Evolutionary conservation across 2,329 filamentous ascomycete genomes (phyloP), one percentile per base, ranked within the genome.

Genomic region (Phyllosticta citrichinensis): DNA sequence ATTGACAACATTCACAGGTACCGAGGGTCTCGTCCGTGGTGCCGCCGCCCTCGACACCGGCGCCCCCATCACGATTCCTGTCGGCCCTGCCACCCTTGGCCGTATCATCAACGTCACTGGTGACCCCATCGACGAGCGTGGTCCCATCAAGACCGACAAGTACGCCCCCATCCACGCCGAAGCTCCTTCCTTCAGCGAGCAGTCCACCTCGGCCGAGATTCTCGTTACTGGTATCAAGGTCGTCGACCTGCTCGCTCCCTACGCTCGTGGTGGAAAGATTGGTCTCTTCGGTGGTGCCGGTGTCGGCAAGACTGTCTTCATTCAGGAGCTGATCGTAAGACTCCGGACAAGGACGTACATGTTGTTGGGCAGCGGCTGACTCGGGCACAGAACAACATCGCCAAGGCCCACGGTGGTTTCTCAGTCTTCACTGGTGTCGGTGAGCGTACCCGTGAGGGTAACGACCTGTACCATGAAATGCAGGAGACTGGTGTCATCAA

Each of bases 401-500:
- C 94, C 82, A 97, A 97, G 87, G 94, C 94, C 72, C 94, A 99
- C 84, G 94, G 94, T 96, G 94, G 94, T 96, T 99, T 96, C 89
- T 99, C 94, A 70, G 94, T 99, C 78, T 99, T 99, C 88, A 96
- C 91, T 77, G 94, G 94, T 93, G 94, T 99, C 81, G 94, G 94
- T 79, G 94, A 99, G 88, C 93, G 94, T 85, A 99, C 94, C 77
- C 94, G 94, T 91, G 94, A 99, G 87, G 94, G 94, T 86, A 99
- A 99, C 87, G 94, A 99, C 87, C 81, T 99, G 85, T 99, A 99
- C 88, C 93, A 99, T 83, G 94, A 99, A 87, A 99, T 99, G 94
- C 94, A 97, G 85, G 93, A 99, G 83, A 99, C 94, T 70, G 91
- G 89, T 76, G 94, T 99, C 85, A 99, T 99, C 81, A 87, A 99